Conservation (phyloP, 768 basidiomycete genomes). For the Psilocybe sp. region DNA sequence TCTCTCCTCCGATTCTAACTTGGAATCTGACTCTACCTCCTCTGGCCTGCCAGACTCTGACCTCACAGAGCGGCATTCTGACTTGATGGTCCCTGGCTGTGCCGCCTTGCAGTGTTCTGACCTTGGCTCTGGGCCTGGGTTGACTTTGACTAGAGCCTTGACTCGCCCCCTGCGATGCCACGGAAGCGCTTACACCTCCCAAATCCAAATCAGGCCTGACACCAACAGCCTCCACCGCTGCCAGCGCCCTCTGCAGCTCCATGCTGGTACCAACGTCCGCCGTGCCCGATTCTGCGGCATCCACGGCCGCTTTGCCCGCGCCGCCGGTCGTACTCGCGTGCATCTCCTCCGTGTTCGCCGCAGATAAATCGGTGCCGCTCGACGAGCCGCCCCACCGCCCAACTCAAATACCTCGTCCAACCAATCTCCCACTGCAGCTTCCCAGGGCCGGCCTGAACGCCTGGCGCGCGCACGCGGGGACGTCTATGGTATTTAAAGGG, state of each 20-base stretch:
- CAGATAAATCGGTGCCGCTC: conserved; percentile 14
- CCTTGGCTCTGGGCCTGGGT: no score
- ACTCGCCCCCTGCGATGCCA: no score
- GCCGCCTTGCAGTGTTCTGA: no score
- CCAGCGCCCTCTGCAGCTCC: conserved; percentile 25
- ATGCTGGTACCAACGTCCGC: conserved; percentile 21
- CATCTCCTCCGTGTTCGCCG: conserved; percentile 18
- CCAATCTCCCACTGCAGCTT: conserved; percentile 79
- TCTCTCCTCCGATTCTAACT: no score
- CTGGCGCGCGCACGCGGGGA: conserved; percentile 33
- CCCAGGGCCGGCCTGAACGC: conserved; percentile 49
- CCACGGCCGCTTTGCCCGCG: conserved; percentile 18
- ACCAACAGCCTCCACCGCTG: conserved; percentile 18
- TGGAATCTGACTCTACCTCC: no score
- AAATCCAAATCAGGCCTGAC: conserved; percentile 5
- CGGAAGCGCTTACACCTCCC: not conserved
- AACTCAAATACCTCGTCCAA: conserved; percentile 71
- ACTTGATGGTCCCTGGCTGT: no score
- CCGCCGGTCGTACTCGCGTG: conserved; percentile 17
- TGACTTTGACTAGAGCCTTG: no score
- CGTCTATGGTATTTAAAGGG: no score
- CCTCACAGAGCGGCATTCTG: no score
- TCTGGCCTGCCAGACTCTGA: no score
- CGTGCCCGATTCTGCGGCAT: conserved; percentile 11
- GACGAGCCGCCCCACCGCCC: conserved; percentile 65